Base-by-base conservation (phyloP, 441 rosid species). In the Jatropha podagrica region DNA sequence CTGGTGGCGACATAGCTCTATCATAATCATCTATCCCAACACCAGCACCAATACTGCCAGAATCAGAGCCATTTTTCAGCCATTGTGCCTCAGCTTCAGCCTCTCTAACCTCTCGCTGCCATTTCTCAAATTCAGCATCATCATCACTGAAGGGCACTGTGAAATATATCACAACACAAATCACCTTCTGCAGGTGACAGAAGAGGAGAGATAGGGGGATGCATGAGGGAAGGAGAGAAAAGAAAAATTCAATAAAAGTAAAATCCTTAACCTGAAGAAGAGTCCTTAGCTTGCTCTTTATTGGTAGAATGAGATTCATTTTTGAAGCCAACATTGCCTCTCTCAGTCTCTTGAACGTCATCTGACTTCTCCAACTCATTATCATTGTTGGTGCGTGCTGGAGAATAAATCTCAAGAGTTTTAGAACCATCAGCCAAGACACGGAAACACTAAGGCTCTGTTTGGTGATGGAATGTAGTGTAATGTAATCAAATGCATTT, bases 31-130 rank as follows among this genome's bases (percentile, higher is more conserved):
- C 90, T 69, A 67, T 81, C 38, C 71, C 82, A 56, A 81, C 48
- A 61, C 59, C 76, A 64, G 54, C 81, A 70, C 71, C 81, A 55
- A 58, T 68, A 78, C 67, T 73, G 26, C 77, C 64, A 66, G 89
- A 78, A 76, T 68, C 81, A 75, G 87, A 82, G 51, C 88, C 85
- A 68, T 76, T 80, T 72, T 90, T 93, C 82, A 78, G 77, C 72
- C 72, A 77, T 76, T 81, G 86, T 37, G 88, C 94, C 77, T 87
- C 95, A 7, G 79, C 83, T 71, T 90, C 91, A 12, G 92, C 93
- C 80, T 87, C 90, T 40, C 82, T 87, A 68, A 96, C 86, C 88
- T 92, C 99, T 79, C 72, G 85, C 81, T 91, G 92, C 97, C 97
- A 96, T 80, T 89, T 94, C 85, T 87, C 94, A 85, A 90, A 92